A percentile compares a stretch with the other conserved stretches of the same genome.
phyloP scores from a whole-genome alignment of 2,329 filamentous ascomycete genomes.

The Fonsecaea nubica region DNA sequence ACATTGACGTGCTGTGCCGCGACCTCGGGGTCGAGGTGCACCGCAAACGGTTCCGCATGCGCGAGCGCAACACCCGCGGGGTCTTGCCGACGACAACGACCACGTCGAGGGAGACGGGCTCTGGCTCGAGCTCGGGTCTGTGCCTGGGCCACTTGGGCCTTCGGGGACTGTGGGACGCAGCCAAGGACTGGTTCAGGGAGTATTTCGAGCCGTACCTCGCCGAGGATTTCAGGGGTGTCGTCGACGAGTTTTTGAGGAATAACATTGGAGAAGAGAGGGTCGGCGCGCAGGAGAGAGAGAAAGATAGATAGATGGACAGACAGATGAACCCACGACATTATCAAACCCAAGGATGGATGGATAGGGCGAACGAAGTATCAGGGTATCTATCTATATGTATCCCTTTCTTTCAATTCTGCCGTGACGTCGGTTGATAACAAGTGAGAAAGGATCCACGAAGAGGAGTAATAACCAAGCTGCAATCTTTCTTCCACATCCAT shows the following conservation, averaged over 20 bases:
- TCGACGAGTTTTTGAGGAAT: constrained; percentile 24
- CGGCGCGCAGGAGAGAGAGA: background rate
- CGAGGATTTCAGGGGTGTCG: constrained; percentile 22
- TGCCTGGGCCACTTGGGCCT: too few species aligned
- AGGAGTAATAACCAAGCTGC: background rate
- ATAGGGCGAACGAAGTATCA: too few species aligned
- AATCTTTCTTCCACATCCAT: background rate
- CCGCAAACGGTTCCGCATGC: constrained; percentile 13
- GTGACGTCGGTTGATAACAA: too few species aligned
- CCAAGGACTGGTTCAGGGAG: constrained; percentile 14
- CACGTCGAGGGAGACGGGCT: too few species aligned
- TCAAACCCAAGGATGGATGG: too few species aligned
- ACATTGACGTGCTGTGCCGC: constrained; percentile 19
- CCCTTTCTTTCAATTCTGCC: too few species aligned
- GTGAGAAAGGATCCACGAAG: background rate
- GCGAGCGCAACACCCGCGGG: constrained; percentile 1
- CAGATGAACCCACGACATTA: too few species aligned
- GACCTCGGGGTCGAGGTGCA: constrained; percentile 20
- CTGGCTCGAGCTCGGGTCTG: too few species aligned
- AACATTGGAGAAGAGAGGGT: background rate
- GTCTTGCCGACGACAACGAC: too few species aligned
- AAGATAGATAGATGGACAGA: background rate
- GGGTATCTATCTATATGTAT: too few species aligned
- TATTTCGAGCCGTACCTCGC: constrained; percentile 21
- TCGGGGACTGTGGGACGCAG: constrained; percentile 3